Base-by-base conservation (phyloP, 345 rosid species). In the Eutrema yunnanense region DNA sequence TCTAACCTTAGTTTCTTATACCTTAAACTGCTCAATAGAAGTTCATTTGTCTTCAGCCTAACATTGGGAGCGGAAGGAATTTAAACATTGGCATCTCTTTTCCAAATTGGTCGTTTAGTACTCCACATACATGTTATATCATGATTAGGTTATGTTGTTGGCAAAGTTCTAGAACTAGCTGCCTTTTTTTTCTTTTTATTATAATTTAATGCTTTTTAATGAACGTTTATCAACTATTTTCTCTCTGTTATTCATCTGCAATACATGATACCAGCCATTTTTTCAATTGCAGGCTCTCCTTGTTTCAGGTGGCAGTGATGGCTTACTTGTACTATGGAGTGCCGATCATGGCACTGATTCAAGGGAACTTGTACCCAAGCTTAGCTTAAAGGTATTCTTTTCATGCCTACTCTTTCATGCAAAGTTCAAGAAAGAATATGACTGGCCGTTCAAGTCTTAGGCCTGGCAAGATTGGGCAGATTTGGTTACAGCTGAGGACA, bases 301-400 rank as follows among this genome's bases (percentile, higher is more conserved):
- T 81, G 96, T 90, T 80, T 95, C 99, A 12, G 97, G 97, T 75
- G 99, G 90, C 33, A 86, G 89, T 83, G 99, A 95, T 80, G 99
- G 99, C 47, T 84, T 89, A 65, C 97, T 95, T 77, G 82, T 92
- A 49, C 84, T 92, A 50, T 95, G 99, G 99, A 95, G 92, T 77
- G 96, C 97, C 12, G 99, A 95, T 83, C 92, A 92, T 67, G 80
- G 96, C 69, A 89, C 86, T 77, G 99, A 92, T 84, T 88, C 99
- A 42, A 86, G 89, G 72, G 99, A 95, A 76, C 96, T 95, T 82
- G 99, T 95, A 62, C 97, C 99, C 62, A 95, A 95, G 81, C 89
- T 92, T 64, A 95, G 95, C 72, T 87, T 95, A 80, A 95, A 95
- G 90, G 99, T 92, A 72, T 40, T 62, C 16, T 13, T 61, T 62